Base-by-base conservation (phyloP, 1,139 yeast genomes). In the Suhomyces guaymorum region DNA sequence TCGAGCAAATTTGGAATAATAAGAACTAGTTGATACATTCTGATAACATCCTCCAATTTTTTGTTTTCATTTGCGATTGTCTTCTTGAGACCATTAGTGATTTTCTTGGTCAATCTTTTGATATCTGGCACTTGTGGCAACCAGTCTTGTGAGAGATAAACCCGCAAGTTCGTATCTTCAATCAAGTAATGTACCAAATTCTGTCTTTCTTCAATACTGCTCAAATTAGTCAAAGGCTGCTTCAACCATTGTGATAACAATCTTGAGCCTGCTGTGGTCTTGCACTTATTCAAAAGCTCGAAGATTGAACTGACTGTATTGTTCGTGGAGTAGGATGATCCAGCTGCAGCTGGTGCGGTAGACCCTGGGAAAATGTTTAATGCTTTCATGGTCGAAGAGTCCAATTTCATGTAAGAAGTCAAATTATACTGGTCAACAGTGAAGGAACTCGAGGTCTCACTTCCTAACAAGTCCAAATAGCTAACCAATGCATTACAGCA, bases 231-330 rank as follows among this genome's bases (percentile, higher is more conserved):
- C 32, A 92, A 70, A 0, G 98, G 98, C 59, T 92, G 98, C 52
- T 92, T 92, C 44, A 94, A 71, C 98, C 98, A 92, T 53, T 88
- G 96, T 9, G 92, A 81, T 23, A 92, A 71, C 35, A 90, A 63
- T 47, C 97, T 74, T 2, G 92, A 71, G 4, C 98, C 98, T 14
- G 94, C 87, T 1, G 80, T 70, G 3, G 95, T 83, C 51, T 85
- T 87, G 65, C 97, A 92, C 46, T 81, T 80, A 64, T 92, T 92
- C 47, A 92, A 68, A 28, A 94, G 68, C 18, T 94, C 96, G 55
- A 77, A 89, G 26, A 92, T 63, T 5, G 95, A 84, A 11, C 65
- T 56, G n/a, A 67, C 44, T 5, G 24, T 20, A 9, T 37, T 19
- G 5, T 28, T 14, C 4, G 34, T 43, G 26, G 58, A 47, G 26